Evolutionary conservation across 768 basidiomycete species (phyloP).

Genomic region (Fistulinella prunicolor): DNA sequence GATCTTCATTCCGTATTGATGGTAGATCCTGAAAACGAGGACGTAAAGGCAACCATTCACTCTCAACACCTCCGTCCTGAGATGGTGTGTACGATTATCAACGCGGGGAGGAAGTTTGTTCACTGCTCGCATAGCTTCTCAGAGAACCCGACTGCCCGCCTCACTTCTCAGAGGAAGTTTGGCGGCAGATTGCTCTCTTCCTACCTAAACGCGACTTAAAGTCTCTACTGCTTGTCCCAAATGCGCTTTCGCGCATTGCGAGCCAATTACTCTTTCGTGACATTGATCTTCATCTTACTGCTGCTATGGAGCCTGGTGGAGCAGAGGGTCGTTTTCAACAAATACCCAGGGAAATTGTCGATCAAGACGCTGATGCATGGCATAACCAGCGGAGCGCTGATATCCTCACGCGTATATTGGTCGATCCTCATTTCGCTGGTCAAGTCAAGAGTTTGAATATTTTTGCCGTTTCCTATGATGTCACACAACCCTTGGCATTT

Average conservation of each 20-base stretch:
- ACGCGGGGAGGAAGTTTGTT: background rate
- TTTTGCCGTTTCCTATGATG: slow-evolving; percentile 49
- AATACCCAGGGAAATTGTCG: slow-evolving; percentile 5
- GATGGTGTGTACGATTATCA: slow-evolving; percentile 41
- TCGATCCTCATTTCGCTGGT: slow-evolving; percentile 55
- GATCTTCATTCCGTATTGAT: slow-evolving; percentile 65
- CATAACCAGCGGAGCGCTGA: slow-evolving; percentile 67
- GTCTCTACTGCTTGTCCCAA: slow-evolving; percentile 60
- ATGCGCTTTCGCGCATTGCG: slow-evolving; percentile 64
- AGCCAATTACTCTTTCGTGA: slow-evolving; percentile 64
- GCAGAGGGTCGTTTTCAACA: background rate
- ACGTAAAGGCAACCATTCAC: slow-evolving; percentile 61
- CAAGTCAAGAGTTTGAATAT: slow-evolving; percentile 58
- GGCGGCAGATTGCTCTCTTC: slow-evolving; percentile 64
- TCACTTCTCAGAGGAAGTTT: slow-evolving; percentile 65
- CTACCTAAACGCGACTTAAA: slow-evolving; percentile 65
- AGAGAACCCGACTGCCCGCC: slow-evolving; percentile 37
- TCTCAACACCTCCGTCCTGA: slow-evolving; percentile 29
- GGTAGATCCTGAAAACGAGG: slow-evolving; percentile 66
- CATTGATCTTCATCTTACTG: slow-evolving; percentile 60
- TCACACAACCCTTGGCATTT: slow-evolving; percentile 54
- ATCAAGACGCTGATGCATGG: slow-evolving; percentile 42
- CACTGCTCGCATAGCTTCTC: slow-evolving; percentile 21
- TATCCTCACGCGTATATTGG: slow-evolving; percentile 64
- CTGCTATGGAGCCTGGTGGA: slow-evolving; percentile 17